Conservation (phyloP, 2,329 filamentous ascomycete genomes). For the Cytospora piceicola region DNA sequence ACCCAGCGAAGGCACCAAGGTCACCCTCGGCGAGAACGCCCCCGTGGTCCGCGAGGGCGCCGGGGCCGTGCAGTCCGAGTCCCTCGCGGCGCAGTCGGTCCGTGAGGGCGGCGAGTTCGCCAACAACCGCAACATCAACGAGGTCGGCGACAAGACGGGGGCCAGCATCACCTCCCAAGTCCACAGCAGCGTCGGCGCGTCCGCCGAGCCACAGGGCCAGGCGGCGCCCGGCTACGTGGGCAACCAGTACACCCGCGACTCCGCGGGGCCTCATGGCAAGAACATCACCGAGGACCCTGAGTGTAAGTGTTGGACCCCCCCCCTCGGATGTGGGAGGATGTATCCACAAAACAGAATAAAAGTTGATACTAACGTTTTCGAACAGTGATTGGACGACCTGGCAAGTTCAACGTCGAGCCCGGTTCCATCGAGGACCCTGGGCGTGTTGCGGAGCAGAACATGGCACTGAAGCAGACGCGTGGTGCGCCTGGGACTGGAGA, state of each 20-base stretch:
- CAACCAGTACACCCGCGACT: constrained; percentile 22
- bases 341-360: background rate
- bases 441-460: constrained; percentile 28
- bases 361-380: background rate
- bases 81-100: constrained; percentile 75
- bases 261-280: constrained; percentile 35
- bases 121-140: constrained; percentile 50
- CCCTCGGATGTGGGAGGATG: too few relatives aligned
- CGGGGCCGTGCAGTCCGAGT: constrained; percentile 68
- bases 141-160: background rate
- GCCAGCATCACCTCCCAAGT: background rate
- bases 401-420: constrained; percentile 34
- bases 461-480: constrained; percentile 19
- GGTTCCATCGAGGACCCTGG: constrained; percentile 35
- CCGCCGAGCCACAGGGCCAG: constrained; percentile 29
- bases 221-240: constrained; percentile 35
- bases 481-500: constrained; percentile 17
- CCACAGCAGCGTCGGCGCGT: constrained; percentile 4
- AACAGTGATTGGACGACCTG: constrained; percentile 33
- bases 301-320: background rate
- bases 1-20: constrained; percentile 40
- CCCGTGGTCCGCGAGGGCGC: constrained; percentile 61
- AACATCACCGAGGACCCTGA: constrained; percentile 37
- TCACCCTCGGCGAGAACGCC: constrained; percentile 49
- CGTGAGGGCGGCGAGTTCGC: constrained; percentile 62